Conservation (phyloP, 345 rosid species). For the Moricandia arvensis region DNA sequence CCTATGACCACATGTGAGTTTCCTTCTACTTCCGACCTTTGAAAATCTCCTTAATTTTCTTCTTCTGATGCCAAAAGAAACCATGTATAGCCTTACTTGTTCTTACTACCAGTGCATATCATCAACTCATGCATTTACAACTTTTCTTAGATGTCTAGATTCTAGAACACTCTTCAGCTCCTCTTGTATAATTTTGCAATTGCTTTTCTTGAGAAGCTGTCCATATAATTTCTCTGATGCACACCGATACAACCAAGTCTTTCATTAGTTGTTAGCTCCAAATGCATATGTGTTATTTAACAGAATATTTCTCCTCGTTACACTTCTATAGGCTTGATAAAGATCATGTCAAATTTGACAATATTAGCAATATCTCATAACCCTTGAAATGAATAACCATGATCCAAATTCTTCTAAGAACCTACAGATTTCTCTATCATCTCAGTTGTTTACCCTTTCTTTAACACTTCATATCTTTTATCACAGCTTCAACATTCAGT, state of each 20-base stretch:
- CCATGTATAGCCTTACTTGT: background rate
- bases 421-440: background rate
- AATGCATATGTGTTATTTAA: background rate
- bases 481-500: background rate
- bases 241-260: background rate
- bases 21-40: background rate
- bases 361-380: background rate
- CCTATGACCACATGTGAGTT: background rate
- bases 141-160: background rate
- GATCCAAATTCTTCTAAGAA: background rate
- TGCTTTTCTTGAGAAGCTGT: background rate
- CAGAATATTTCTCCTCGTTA: background rate
- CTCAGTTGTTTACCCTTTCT: background rate
- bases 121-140: background rate
- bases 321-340: background rate
- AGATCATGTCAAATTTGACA: background rate
- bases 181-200: background rate
- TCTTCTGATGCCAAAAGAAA: background rate
- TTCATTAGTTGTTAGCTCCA: background rate
- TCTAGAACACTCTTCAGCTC: background rate
- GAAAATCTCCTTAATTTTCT: background rate
- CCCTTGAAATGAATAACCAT: background rate
- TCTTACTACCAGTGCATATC: background rate
- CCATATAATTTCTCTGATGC: background rate
- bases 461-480: background rate